Evolutionary conservation across 768 basidiomycete genomes (phyloP).

Genomic region (Plicaturopsis crispa): DNA sequence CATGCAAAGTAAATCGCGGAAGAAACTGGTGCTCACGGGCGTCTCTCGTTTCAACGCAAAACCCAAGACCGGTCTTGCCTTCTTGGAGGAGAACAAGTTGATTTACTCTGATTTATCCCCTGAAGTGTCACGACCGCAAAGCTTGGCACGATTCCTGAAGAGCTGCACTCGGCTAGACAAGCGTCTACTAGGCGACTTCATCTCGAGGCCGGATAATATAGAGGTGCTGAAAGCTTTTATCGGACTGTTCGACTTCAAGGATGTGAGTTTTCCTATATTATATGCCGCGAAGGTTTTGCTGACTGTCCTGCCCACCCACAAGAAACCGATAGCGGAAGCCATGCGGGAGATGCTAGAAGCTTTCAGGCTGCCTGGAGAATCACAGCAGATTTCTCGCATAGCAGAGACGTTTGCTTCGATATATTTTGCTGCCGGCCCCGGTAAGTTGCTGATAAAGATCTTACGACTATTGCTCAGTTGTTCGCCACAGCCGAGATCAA

Average conservation of each 20-base stretch:
- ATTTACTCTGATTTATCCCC: conserved; percentile 64
- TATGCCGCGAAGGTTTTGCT: neutral
- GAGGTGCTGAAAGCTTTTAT: conserved; percentile 86
- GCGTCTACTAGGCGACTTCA: conserved; percentile 86
- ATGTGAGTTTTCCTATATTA: conserved; percentile 40
- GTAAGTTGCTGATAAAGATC: conserved; percentile 29
- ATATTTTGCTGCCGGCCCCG: conserved; percentile 81
- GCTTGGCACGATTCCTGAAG: conserved; percentile 83
- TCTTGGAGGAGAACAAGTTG: conserved; percentile 88
- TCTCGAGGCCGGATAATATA: conserved; percentile 82
- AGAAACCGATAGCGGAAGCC: conserved; percentile 95
- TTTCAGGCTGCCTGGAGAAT: conserved; percentile 91
- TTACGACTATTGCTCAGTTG: neutral
- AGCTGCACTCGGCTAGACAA: conserved; percentile 83
- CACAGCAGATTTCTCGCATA: conserved; percentile 90
- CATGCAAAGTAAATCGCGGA: conserved; percentile 69
- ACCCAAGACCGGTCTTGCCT: conserved; percentile 84
- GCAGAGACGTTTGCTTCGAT: conserved; percentile 91
- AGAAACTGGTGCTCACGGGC: conserved; percentile 78
- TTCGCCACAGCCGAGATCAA: conserved; percentile 74
- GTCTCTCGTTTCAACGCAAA: conserved; percentile 87
- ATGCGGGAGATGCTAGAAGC: conserved; percentile 91
- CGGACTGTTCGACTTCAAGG: conserved; percentile 80
- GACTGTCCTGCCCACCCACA: conserved; percentile 1
- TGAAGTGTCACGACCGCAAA: conserved; percentile 48